Conservation (phyloP, 75 land plant species). For the Pinus tabuliformis region DNA sequence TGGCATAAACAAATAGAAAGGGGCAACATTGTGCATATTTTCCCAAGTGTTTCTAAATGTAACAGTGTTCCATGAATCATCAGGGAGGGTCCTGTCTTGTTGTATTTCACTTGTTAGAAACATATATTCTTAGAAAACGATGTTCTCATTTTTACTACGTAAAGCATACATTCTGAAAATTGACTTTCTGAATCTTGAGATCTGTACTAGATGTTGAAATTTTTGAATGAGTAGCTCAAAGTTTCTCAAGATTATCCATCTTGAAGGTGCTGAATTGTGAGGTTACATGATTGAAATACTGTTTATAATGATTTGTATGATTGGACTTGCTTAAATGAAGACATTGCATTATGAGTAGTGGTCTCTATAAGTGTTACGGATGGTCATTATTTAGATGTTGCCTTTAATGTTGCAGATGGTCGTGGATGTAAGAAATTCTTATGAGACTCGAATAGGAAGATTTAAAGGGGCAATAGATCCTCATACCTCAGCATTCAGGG, state of each 20-base stretch:
- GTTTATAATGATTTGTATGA: not conserved
- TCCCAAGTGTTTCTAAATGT: not conserved
- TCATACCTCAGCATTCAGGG: constrained; percentile 76
- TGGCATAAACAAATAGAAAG: not conserved
- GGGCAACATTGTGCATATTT: not conserved
- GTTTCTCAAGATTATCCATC: not conserved
- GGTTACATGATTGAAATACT: not conserved
- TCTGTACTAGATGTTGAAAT: not conserved
- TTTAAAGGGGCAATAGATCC: constrained; percentile 96
- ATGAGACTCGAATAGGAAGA: constrained; percentile 92
- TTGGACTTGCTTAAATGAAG: not conserved
- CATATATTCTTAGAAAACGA: not conserved
- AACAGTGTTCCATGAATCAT: not conserved
- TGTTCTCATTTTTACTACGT: not conserved
- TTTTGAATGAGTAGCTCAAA: not conserved
- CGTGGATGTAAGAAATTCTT: constrained; percentile 90
- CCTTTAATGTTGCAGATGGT: constrained; percentile 57
- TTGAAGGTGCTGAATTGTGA: not conserved
- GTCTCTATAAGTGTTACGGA: not conserved
- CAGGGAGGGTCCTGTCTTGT: not conserved
- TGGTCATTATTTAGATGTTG: not conserved
- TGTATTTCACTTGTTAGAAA: not conserved
- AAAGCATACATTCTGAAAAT: not conserved
- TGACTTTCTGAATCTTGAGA: not conserved
- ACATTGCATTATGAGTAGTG: not conserved